Conservation (phyloP, 2,329 filamentous ascomycete genomes). For the Sporothrix pseudoabietina region DNA sequence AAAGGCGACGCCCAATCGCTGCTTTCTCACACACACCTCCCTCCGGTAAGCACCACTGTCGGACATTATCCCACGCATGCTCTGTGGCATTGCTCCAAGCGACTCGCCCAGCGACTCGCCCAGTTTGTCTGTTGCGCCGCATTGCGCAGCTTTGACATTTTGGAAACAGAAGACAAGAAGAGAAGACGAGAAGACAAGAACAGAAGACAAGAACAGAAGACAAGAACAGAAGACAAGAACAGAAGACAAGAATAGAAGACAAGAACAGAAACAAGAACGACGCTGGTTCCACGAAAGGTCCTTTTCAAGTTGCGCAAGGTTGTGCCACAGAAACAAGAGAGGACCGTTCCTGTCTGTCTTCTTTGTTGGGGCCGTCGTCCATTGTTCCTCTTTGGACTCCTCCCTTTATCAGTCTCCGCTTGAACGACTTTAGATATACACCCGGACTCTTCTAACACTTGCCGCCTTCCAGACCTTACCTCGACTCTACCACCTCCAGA, state of each 20-base stretch:
- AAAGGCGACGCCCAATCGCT: slow-evolving; percentile 4
- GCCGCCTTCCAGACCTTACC: neutral
- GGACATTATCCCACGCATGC: neutral
- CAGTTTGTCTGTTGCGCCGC: neutral
- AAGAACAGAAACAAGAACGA: neutral
- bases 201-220: no score
- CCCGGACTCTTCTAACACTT: neutral
- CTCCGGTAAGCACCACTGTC: slow-evolving; percentile 12
- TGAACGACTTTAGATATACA: neutral
- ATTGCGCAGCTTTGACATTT: neutral
- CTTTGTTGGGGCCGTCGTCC: neutral
- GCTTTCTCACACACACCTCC: neutral
- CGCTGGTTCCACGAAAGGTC: neutral
- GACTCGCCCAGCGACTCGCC: neutral
- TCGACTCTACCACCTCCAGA: neutral
- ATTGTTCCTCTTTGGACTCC: neutral
- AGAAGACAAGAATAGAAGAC: no score
- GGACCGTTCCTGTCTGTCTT: neutral
- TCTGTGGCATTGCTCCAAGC: neutral
- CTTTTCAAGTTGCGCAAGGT: neutral
- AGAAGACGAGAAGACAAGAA: no score
- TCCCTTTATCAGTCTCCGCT: neutral
- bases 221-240: no score
- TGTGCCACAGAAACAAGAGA: neutral
- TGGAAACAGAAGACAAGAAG: no score